These are phyloP conservation scores for Francoa sonchifolia DNA, from an alignment of 441 rosid genomes.

Conservation along the genomic window DNA sequence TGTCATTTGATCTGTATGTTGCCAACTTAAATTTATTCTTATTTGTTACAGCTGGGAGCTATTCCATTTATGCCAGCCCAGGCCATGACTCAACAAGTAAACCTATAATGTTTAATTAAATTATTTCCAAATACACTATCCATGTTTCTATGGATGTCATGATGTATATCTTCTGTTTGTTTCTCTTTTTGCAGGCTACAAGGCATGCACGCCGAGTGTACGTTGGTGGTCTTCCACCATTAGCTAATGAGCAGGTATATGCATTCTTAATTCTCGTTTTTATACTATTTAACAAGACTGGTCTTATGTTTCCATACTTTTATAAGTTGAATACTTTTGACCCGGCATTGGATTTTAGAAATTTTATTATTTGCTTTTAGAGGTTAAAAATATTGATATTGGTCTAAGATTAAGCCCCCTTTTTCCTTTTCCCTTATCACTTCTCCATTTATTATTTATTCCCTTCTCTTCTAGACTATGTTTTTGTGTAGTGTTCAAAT, in stretches of 20 bases:
- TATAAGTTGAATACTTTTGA: too few relatives aligned
- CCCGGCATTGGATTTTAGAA: too few relatives aligned
- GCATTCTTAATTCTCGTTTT: not conserved
- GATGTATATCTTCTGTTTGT: conserved; percentile 1
- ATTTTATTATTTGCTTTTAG: too few relatives aligned
- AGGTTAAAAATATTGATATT: too few relatives aligned
- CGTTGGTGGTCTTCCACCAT: conserved; percentile 26
- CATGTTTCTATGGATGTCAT: not conserved
- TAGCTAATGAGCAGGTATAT: conserved; percentile 25
- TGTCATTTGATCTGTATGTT: too few relatives aligned
- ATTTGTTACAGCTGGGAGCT: conserved; percentile 16
- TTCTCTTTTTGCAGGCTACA: conserved; percentile 16
- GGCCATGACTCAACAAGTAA: conserved; percentile 27
- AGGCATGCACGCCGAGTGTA: conserved; percentile 26
- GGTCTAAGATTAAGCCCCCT: too few relatives aligned
- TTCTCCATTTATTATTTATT: too few relatives aligned
- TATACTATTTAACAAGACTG: too few relatives aligned
- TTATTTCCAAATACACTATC: not conserved
- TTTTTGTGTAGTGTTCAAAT: too few relatives aligned
- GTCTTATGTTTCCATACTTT: too few relatives aligned
- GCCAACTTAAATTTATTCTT: not conserved
- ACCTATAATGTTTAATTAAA: not conserved
- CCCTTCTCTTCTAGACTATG: too few relatives aligned
- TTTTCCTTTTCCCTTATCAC: too few relatives aligned
- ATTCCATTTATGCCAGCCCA: conserved; percentile 22